Base-by-base conservation (phyloP, 345 rosid species). In the Chamaenerion angustifolium region DNA sequence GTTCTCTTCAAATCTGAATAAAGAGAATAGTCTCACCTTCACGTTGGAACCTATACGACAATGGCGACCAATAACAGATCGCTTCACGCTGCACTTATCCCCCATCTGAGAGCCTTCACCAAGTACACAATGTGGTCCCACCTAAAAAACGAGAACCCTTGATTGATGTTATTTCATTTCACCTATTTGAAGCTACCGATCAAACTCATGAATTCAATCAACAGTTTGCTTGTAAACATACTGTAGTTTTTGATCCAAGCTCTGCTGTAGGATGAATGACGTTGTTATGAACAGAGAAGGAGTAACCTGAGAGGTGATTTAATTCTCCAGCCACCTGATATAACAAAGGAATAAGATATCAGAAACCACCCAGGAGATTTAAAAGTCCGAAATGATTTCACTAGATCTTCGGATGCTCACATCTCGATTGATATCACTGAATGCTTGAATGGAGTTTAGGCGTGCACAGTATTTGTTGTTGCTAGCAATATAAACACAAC, bases 81-180 rank as follows among this genome's bases (percentile, higher is more conserved):
- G 81, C 68, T 92, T 87, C 53, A 92, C 95, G 56, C 94, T 81
- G 63, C 96, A 92, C 63, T 87, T 92, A 65, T 92, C 98, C 61
- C 90, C 95, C 82, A 92, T 74, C 56, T 82, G 85, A 56, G 98
- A 80, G 64, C 96, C 95, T 75, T 92, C 96, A 41, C 93, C 93
- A 52, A 84, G 76, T 85, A 84, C 75, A 72, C 96, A 82, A 65
- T 87, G 78, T 15, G 93, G 89, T 45, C 98, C 98, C 45, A 92
- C 81, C 96, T 92, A 59, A 54, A 73, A 44, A 64, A 57, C 31
- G 10, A 48, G 48, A 45, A 48, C 9, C 19, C 14, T 27, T 13
- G 45, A 31, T n/a, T 46, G 37, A 41, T 14, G 21, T 27, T 10
- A 44, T 16, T 7, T 7, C 42, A 35, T 31, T 31, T 31, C 1